Conservation (phyloP, 1,139 yeast species). For the Magnusiomyces suaveolens region DNA sequence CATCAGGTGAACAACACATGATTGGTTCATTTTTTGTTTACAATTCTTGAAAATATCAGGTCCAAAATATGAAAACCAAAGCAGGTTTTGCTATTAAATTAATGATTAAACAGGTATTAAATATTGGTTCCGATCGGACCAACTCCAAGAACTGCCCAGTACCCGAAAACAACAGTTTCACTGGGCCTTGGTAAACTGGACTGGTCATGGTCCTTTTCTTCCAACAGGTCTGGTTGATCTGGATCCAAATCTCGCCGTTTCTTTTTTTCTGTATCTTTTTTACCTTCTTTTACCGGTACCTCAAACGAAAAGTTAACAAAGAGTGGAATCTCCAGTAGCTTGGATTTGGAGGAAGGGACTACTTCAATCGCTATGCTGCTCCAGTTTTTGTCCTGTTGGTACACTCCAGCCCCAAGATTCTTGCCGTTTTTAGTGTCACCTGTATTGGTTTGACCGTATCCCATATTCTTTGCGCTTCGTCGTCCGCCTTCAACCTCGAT, state of each 20-base stretch:
- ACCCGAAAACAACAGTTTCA: not conserved
- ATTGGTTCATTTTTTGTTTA: too few species aligned
- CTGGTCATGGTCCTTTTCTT: not conserved
- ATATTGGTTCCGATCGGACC: conserved; percentile 1
- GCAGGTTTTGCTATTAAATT: too few species aligned
- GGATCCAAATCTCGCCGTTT: not conserved
- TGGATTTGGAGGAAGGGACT: conserved; percentile 14
- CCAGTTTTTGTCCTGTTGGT: conserved; percentile 45
- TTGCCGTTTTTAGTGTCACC: too few species aligned
- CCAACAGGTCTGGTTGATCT: not conserved
- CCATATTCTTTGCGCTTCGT: conserved; percentile 1
- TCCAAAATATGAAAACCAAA: too few species aligned
- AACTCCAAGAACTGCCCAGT: conserved; percentile 1
- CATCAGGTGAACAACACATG: too few species aligned
- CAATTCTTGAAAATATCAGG: too few species aligned
- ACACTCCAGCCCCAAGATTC: conserved; percentile 5
- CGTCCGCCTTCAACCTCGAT: conserved; percentile 26
- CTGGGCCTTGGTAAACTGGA: not conserved
- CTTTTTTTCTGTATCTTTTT: not conserved
- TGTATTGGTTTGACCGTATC: too few species aligned
- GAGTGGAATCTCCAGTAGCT: conserved; percentile 18
- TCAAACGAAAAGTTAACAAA: conserved; percentile 20
- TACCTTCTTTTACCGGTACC: conserved; percentile 12
- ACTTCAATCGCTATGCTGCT: conserved; percentile 51
- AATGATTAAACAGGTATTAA: too few species aligned